phyloP scores from a whole-genome alignment of 2,329 filamentous ascomycete species.

The Curvularia lunata region DNA sequence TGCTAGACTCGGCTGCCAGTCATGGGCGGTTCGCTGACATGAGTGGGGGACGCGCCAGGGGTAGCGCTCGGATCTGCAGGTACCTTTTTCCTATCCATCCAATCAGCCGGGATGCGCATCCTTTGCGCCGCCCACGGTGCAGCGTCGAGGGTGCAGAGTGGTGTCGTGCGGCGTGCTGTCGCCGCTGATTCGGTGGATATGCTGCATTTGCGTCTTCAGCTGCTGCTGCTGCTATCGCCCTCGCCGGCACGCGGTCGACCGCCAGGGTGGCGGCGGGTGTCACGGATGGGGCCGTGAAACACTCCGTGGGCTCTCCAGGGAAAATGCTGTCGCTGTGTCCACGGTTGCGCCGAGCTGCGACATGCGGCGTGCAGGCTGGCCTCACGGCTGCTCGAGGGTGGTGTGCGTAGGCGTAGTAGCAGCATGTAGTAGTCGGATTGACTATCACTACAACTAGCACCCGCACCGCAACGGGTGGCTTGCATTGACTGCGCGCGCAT shows the following conservation, averaged over 20 bases:
- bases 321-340: not conserved
- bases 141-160: not conserved
- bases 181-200: not conserved
- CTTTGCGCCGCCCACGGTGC: not conserved
- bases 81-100: slow-evolving; percentile 26
- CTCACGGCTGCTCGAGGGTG: not conserved
- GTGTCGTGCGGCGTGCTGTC: not conserved
- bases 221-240: slow-evolving; percentile 4
- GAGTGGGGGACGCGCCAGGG: slow-evolving; percentile 17
- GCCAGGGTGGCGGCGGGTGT: not conserved
- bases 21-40: slow-evolving; percentile 35
- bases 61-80: slow-evolving; percentile 30
- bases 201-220: not conserved
- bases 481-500: slow-evolving; percentile 7
- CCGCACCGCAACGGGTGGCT: slow-evolving; percentile 27
- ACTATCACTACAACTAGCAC: not conserved
- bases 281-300: slow-evolving; percentile 10
- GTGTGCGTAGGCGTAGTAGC: not conserved
- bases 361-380: not conserved
- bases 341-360: not conserved
- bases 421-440: not conserved
- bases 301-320: not conserved
- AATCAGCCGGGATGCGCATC: slow-evolving; percentile 13
- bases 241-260: not conserved
- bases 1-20: slow-evolving; percentile 12